Percentiles rank a stretch among this genome's conserved stretches.
Evolutionary conservation across 2,329 filamentous ascomycete species (phyloP).

Genomic region (Talaromyces verruculosus): DNA sequence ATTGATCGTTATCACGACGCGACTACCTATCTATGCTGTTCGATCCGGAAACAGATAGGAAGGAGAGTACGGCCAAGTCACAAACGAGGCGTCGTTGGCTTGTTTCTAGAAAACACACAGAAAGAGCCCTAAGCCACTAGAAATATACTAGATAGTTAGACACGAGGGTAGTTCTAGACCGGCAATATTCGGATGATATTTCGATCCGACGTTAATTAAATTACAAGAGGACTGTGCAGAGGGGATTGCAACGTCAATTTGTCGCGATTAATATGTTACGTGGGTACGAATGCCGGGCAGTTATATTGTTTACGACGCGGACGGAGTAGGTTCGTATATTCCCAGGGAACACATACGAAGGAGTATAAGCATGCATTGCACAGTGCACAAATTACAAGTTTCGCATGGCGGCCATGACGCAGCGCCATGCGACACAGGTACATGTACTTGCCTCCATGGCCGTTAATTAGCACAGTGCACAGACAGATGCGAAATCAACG

Average conservation of each 20-base stretch:
- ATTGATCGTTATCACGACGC: background rate
- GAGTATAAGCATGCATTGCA: background rate
- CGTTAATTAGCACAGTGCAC: background rate
- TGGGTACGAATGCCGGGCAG: background rate
- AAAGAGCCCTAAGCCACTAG: constrained; percentile 3
- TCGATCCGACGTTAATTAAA: background rate
- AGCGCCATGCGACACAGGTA: background rate
- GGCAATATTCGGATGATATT: background rate
- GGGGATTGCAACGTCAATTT: background rate
- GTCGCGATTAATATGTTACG: background rate
- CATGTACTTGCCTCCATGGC: background rate
- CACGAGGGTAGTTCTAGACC: constrained; percentile 1
- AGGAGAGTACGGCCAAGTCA: background rate
- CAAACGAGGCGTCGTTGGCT: background rate
- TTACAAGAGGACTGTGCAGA: constrained; percentile 3
- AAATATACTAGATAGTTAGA: background rate
- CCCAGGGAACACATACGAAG: background rate
- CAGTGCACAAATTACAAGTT: background rate
- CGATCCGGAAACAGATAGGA: background rate
- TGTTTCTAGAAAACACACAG: constrained; percentile 2
- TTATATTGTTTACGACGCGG: background rate
- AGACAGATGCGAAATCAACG: background rate
- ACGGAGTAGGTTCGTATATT: background rate
- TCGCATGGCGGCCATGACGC: constrained; percentile 8
- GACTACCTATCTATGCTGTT: background rate